Base-by-base conservation (phyloP, 192 early-diverging fungal genomes). In the Lobosporangium transversale region DNA sequence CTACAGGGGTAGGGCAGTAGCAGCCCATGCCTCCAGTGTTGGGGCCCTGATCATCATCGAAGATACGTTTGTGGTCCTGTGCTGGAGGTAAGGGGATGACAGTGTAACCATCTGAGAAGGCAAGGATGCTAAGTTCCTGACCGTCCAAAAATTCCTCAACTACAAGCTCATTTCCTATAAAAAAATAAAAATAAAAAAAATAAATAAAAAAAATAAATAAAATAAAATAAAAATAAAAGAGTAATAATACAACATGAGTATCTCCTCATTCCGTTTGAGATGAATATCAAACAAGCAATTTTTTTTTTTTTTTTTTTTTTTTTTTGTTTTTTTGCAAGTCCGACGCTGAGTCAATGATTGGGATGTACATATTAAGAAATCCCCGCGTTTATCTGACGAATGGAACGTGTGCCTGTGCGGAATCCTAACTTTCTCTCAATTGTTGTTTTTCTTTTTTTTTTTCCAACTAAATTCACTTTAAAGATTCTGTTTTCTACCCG, bases 21-120 rank as follows among this genome's bases (percentile, higher is more conserved):
- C 94, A 94, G 10, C 98, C 98, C 98, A 99, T 99, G 51, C 98
- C 98, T 62, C 98, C 98, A 2, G 96, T 98, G 86, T 98, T 99
- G 55, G 93, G 94, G 0, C 98, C 96, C 67, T 80, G 80, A 70
- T 99, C 98, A 68, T 91, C 90, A 57, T 99, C 95, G 65, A 90
- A 87, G n/a, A 92, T 92, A 36, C 98, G 94, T 84, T 99, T 99
- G 85, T 99, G 98, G 76, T 99, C 98, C 85, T 99, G 98, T 30
- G 96, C 96, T 49, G 92, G 92, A 11, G 98, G 98, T 70, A 96
- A 84, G 43, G 91, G 83, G 27, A 93, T 78, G 47, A 98, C 84
- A 0, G 95, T 96, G 87, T 99, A 97, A 49, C 97, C 98, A 76
- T 98, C 97, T 15, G 95, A 90, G 62, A 99, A 88, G 14, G 95